Base-by-base conservation (phyloP, 2,329 filamentous ascomycete genomes). In the Trichoderma simmonsii region DNA sequence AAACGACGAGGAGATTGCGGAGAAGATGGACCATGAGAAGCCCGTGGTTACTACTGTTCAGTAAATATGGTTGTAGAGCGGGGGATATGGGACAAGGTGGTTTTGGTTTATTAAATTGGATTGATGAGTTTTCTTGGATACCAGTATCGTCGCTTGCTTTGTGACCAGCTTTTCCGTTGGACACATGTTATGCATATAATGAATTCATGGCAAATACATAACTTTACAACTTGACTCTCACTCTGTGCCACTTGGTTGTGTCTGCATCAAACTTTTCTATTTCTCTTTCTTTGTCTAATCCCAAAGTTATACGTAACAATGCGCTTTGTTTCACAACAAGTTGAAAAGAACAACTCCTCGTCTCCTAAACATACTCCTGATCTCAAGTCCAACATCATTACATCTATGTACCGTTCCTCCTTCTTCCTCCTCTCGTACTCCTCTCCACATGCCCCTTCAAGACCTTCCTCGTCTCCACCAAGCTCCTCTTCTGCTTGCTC, bases 401-500 rank as follows among this genome's bases (percentile, higher is more conserved):
- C 11, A 26, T 39, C 24, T 60, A 70, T 54, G 57, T 70, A 36
- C 71, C 71, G 81, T 98, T 98, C 70, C 91, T 90, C 79, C 93
- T 89, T 81, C 91, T 90, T 7, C 95, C 95, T 68, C 95, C 95
- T 73, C 90, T 90, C 85, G 97, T 97, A 80, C 90, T 90, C 80
- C 95, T 88, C 71, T 95, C 91, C 32, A 95, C 87, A 82, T 98
- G 95, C 3, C 90, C 92, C 80, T 89, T 91, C 75, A 98, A 82
- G 43, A 94, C 89, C 83, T 92, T 94, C 79, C 89, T 89, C 75
- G 94, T 94, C 83, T 98, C 92, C 14, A 93, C 89, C 82, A 99
- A 84, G 88, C 94, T 97, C 79, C 95, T 89, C 91, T 98, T 98
- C 79, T 96, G 92, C 87, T 98, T 99, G 76, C 88, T 89, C 87